phyloP scores from a whole-genome alignment of 139 green algal genomes.

The Desmodesmus armatus region DNA sequence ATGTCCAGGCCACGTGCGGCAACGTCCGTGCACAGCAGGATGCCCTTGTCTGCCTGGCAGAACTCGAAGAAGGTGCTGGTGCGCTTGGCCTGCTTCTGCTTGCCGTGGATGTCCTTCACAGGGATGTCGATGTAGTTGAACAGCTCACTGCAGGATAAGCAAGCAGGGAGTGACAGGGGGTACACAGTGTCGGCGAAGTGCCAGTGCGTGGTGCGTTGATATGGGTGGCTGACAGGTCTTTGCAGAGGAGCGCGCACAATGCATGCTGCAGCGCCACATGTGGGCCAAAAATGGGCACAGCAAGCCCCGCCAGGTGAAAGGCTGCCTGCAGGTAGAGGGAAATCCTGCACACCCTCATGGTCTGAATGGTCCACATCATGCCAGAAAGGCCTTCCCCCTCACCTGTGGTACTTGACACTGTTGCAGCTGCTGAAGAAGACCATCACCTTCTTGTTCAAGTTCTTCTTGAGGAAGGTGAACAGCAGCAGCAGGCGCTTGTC shows the following conservation, averaged over 20 bases:
- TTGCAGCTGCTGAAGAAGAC: slow-evolving; percentile 98
- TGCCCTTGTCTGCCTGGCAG: slow-evolving; percentile 88
- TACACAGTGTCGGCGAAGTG: too few relatives aligned
- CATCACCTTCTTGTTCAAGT: slow-evolving; percentile 99
- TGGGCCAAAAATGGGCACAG: too few relatives aligned
- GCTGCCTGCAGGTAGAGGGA: too few relatives aligned
- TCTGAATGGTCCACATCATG: too few relatives aligned
- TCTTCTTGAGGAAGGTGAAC: slow-evolving; percentile 99
- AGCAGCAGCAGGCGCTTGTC: slow-evolving; percentile 97
- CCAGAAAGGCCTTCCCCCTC: too few relatives aligned
- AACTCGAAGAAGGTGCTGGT: slow-evolving; percentile 99
- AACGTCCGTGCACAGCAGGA: slow-evolving; percentile 98
- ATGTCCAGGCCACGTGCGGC: slow-evolving; percentile 97
- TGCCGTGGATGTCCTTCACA: slow-evolving; percentile 97
- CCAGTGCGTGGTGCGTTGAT: too few relatives aligned
- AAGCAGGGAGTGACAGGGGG: too few relatives aligned
- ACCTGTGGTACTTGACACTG: slow-evolving; percentile 94
- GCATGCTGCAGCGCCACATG: too few relatives aligned
- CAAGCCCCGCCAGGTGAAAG: too few relatives aligned
- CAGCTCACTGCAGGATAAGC: slow-evolving; percentile 88
- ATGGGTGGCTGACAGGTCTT: too few relatives aligned
- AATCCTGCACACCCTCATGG: too few relatives aligned
- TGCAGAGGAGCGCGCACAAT: too few relatives aligned
- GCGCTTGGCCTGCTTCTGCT: slow-evolving; percentile 98
- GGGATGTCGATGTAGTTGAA: slow-evolving; percentile 99